These are phyloP conservation scores for Fistulinella staudtii DNA, from an alignment of 1,284 basidiomycete genomes.

Conservation along the genomic window DNA sequence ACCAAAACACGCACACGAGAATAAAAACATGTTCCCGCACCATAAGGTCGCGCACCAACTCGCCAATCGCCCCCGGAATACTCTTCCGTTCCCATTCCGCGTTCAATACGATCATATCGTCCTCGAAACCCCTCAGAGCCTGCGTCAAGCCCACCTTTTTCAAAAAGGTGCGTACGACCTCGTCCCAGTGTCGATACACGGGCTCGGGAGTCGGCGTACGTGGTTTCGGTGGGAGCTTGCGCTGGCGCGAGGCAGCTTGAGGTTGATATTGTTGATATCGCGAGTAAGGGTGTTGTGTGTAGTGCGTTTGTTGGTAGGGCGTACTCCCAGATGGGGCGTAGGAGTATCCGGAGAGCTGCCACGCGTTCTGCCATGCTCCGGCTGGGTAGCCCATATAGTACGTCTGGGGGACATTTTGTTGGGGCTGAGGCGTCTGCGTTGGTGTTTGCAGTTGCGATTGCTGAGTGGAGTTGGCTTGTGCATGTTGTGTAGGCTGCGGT, in stretches of 20 bases:
- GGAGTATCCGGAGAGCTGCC: conserved; percentile 33
- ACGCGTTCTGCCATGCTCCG: conserved; percentile 31
- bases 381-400: conserved; percentile 34
- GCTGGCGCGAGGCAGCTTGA: conserved; percentile 25
- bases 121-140: conserved; percentile 58
- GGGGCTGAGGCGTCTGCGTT: conserved; percentile 19
- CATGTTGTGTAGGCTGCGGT: conserved; percentile 17
- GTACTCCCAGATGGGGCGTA: conserved; percentile 29
- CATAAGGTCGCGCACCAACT: conserved; percentile 48
- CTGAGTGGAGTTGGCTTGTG: conserved; percentile 17
- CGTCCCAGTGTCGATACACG: conserved; percentile 59
- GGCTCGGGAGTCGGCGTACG: conserved; percentile 37
- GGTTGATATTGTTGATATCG: conserved; percentile 35
- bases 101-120: conserved; percentile 68
- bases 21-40: conserved; percentile 37
- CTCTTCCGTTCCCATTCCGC: conserved; percentile 56
- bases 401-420: conserved; percentile 27
- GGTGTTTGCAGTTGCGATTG: conserved; percentile 15
- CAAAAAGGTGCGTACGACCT: conserved; percentile 52
- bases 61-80: conserved; percentile 51
- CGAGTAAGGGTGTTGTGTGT: conserved; percentile 30
- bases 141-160: conserved; percentile 55
- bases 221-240: conserved; percentile 26
- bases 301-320: conserved; percentile 33
- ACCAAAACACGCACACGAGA: background rate